Percentiles rank a stretch among this genome's conserved stretches.
Evolutionary conservation across 129 eudicot species (phyloP).

Genomic region (Lonicera japonica): DNA sequence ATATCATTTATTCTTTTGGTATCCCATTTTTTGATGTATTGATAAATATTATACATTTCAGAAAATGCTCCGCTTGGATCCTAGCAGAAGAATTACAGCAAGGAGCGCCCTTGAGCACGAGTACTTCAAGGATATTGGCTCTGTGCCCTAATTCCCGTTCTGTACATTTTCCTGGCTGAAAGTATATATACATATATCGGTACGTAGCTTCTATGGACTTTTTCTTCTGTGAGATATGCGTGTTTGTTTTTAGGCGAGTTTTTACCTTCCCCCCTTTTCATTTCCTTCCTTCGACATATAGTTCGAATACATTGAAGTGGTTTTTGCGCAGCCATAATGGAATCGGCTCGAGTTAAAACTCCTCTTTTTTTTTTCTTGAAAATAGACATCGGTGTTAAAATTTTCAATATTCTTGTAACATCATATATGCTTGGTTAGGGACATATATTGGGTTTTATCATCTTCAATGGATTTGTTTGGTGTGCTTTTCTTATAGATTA

Average conservation of each 20-base stretch:
- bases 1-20: not conserved
- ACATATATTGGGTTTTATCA: constrained; percentile 21
- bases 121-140: constrained; percentile 81
- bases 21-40: not conserved
- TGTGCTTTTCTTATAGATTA: constrained; percentile 28
- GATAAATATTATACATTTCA: constrained; percentile 16
- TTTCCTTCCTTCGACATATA: constrained; percentile 22
- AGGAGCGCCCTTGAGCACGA: constrained; percentile 84
- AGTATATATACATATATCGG: constrained; percentile 26
- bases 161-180: constrained; percentile 15
- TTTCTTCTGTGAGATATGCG: constrained; percentile 42
- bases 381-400: constrained; percentile 10
- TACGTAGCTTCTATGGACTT: constrained; percentile 31
- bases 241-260: constrained; percentile 24
- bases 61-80: constrained; percentile 95
- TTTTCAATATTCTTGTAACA: constrained; percentile 21
- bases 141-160: constrained; percentile 41
- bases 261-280: constrained; percentile 2
- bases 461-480: constrained; percentile 25
- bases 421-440: constrained; percentile 24
- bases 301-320: constrained; percentile 21
- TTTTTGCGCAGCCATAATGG: constrained; percentile 16
- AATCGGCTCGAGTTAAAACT: not conserved
- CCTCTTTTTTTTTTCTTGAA: constrained; percentile 22
- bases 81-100: constrained; percentile 82